phyloP scores from a whole-genome alignment of 306 rosid species.

The Glycine soja region DNA sequence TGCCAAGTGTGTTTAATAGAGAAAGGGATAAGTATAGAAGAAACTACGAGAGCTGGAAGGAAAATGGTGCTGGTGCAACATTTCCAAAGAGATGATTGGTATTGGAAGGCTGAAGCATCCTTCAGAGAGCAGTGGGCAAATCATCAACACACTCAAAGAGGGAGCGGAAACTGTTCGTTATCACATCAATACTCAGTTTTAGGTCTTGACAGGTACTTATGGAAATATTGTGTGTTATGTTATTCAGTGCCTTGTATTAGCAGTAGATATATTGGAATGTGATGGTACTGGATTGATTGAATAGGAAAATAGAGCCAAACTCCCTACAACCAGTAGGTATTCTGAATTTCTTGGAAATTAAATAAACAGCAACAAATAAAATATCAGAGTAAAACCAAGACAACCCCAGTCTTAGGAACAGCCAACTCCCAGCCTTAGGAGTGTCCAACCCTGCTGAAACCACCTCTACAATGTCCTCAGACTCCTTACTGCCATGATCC shows the following conservation, averaged over 20 bases:
- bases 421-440: background rate
- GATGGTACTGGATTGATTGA: background rate
- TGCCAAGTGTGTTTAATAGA: constrained; percentile 93
- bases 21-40: constrained; percentile 83
- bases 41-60: constrained; percentile 80
- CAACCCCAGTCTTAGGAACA: background rate
- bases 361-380: background rate
- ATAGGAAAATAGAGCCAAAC: background rate
- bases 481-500: background rate
- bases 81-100: constrained; percentile 93
- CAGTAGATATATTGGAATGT: background rate
- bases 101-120: constrained; percentile 80
- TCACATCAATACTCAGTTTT: constrained; percentile 92
- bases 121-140: constrained; percentile 64
- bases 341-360: background rate
- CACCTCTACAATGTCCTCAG: background rate
- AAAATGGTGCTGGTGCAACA: constrained; percentile 66
- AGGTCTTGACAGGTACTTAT: constrained; percentile 92
- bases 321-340: background rate
- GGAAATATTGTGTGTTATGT: constrained; percentile 20
- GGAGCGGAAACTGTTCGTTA: constrained; percentile 57
- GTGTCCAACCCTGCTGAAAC: no score
- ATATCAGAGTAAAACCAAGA: background rate
- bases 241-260: constrained; percentile 6
- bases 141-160: constrained; percentile 69